Evolutionary conservation across 371 early-diverging fungal genomes (phyloP).

Genomic region (Apophysomyces elegans): DNA sequence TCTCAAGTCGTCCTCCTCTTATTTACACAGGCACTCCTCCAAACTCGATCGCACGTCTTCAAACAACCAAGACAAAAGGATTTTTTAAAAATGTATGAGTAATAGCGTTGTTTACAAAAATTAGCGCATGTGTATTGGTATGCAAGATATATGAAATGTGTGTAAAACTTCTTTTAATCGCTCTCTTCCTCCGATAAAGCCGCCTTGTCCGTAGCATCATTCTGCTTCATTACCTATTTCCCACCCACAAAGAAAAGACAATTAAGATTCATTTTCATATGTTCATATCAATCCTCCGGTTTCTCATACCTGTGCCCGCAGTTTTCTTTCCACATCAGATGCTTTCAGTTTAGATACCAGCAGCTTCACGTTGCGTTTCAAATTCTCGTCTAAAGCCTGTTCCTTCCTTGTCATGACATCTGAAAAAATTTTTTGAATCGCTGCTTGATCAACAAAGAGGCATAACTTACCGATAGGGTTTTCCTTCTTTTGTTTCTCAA

Average conservation of each 20-base stretch:
- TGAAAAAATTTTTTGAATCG: conserved; percentile 7
- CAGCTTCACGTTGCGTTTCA: conserved; percentile 40
- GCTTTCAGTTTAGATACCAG: conserved; percentile 39
- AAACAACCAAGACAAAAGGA: background rate
- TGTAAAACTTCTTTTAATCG: background rate
- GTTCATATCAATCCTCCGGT: background rate
- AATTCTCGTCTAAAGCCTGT: conserved; percentile 31
- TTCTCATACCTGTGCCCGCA: conserved; percentile 31
- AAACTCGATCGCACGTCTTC: background rate
- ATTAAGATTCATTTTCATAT: background rate
- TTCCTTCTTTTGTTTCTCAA: conserved; percentile 42
- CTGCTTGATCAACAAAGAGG: background rate
- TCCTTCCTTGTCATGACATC: conserved; percentile 36
- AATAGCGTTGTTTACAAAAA: background rate
- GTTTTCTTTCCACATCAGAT: conserved; percentile 36
- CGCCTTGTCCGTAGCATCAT: background rate
- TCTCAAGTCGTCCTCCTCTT: background rate
- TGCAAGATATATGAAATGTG: background rate
- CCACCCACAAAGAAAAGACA: background rate
- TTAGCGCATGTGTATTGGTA: background rate
- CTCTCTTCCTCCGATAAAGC: conserved; percentile 1
- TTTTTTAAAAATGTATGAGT: background rate
- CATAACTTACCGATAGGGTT: conserved; percentile 54
- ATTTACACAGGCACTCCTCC: background rate
- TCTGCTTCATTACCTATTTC: background rate